phyloP scores from a whole-genome alignment of 176 grass and related monocot genomes.

The Tillandsia leiboldiana region DNA sequence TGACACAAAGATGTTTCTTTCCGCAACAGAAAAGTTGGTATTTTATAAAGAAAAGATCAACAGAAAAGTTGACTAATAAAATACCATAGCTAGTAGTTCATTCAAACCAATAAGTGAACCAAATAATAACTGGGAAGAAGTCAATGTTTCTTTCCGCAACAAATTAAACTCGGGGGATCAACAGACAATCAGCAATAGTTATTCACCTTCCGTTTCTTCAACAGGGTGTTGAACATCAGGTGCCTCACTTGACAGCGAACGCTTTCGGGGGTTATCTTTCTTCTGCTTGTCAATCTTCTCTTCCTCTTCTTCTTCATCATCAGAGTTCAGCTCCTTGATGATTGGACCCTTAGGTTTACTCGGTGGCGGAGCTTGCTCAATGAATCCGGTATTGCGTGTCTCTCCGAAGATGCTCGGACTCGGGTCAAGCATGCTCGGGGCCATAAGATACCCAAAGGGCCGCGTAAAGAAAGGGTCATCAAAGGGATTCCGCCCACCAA shows the following conservation, averaged over 20 bases:
- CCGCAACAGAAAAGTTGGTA: no score
- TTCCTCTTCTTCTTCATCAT: slow-evolving; percentile 31
- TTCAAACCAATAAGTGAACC: background rate
- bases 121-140: background rate
- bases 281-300: slow-evolving; percentile 21
- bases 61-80: no score
- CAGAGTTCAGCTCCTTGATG: slow-evolving; percentile 54
- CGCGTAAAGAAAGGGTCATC: slow-evolving; percentile 61
- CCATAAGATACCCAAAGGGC: slow-evolving; percentile 44
- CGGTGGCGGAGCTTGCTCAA: slow-evolving; percentile 35
- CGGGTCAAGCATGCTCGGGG: slow-evolving; percentile 26
- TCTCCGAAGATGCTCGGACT: slow-evolving; percentile 19
- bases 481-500: slow-evolving; percentile 48
- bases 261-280: no score
- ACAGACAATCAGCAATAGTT: background rate
- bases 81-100: no score
- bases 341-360: slow-evolving; percentile 41
- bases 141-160: no score
- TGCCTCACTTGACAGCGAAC: slow-evolving; percentile 11
- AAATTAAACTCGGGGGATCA: background rate
- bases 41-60: no score
- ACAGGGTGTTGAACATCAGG: slow-evolving; percentile 66
- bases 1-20: no score
- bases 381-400: slow-evolving; percentile 23
- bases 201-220: slow-evolving; percentile 51